Evolutionary conservation across 768 basidiomycete species (phyloP).

Genomic region (Xerocomellus chrysenteron): DNA sequence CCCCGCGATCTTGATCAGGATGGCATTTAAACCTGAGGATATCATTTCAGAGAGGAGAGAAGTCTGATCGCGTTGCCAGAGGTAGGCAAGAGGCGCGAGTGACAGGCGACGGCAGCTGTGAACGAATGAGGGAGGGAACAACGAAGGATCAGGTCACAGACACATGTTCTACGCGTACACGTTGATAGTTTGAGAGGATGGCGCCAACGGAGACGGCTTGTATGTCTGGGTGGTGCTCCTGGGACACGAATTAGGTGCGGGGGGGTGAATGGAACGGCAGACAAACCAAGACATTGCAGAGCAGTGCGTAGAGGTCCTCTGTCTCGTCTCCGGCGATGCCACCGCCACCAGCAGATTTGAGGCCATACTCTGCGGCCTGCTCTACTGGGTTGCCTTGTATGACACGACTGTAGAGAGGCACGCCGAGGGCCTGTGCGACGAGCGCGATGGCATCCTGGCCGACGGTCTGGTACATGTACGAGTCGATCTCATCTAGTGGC

Average conservation of each 20-base stretch:
- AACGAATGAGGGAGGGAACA: constrained; percentile 1
- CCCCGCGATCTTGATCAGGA: constrained; percentile 95
- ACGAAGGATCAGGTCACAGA: constrained; percentile 36
- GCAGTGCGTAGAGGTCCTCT: constrained; percentile 80
- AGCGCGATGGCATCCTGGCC: constrained; percentile 91
- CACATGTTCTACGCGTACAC: constrained; percentile 98
- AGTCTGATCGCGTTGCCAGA: constrained; percentile 93
- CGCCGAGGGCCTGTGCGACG: constrained; percentile 79
- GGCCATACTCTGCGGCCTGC: constrained; percentile 84
- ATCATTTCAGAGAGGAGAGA: constrained; percentile 88
- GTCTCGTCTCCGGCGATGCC: constrained; percentile 89
- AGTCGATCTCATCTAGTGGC: constrained; percentile 89
- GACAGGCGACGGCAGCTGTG: constrained; percentile 76
- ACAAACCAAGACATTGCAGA: constrained; percentile 74
- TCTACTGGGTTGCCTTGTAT: constrained; percentile 83
- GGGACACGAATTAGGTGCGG: constrained; percentile 2
- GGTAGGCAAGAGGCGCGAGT: constrained; percentile 78
- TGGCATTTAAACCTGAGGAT: constrained; percentile 67
- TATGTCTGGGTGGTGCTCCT: constrained; percentile 78
- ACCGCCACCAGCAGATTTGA: constrained; percentile 45
- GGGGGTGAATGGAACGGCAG: not conserved
- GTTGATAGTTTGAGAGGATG: constrained; percentile 96
- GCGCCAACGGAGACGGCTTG: constrained; percentile 92
- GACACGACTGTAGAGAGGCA: constrained; percentile 80
- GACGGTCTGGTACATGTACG: constrained; percentile 98